These are phyloP conservation scores for Pseudogymnoascus verrucosus DNA, from an alignment of 2,329 filamentous ascomycete species.

Conservation along the genomic window DNA sequence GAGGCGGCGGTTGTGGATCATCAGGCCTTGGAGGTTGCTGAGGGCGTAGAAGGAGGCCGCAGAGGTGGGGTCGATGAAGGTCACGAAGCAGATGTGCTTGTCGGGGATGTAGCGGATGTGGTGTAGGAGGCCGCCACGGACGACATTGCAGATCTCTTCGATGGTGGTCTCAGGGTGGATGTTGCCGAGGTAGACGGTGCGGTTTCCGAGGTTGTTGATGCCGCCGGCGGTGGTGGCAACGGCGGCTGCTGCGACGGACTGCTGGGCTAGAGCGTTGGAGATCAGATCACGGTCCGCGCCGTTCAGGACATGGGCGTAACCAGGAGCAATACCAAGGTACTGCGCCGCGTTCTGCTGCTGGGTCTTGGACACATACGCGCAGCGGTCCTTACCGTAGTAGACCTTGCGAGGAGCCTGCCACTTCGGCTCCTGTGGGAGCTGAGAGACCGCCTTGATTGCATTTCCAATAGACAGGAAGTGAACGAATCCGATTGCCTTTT, in stretches of 20 bases:
- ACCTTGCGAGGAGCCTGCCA: constrained; percentile 94
- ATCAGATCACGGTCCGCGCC: constrained; percentile 94
- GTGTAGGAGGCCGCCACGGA: constrained; percentile 87
- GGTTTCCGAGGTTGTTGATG: constrained; percentile 94
- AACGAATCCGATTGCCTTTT: constrained; percentile 96
- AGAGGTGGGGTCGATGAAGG: constrained; percentile 96
- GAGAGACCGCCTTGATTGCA: constrained; percentile 94
- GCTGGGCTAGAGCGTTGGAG: constrained; percentile 90
- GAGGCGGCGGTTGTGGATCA: constrained; percentile 96
- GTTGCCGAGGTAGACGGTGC: constrained; percentile 96
- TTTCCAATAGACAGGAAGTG: constrained; percentile 97
- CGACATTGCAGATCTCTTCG: constrained; percentile 99
- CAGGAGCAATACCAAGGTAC: constrained; percentile 92
- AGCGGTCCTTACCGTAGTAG: constrained; percentile 97
- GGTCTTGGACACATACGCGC: constrained; percentile 97
- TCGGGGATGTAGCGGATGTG: constrained; percentile 99
- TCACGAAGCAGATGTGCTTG: constrained; percentile 99
- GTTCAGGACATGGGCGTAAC: constrained; percentile 93
- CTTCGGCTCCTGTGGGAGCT: constrained; percentile 91
- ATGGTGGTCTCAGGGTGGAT: constrained; percentile 98
- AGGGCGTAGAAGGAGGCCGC: constrained; percentile 96
- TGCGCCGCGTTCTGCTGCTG: constrained; percentile 99
- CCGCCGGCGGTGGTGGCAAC: constrained; percentile 95
- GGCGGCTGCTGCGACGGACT: constrained; percentile 92
- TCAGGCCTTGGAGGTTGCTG: constrained; percentile 93